Conservation (phyloP, 73 alveolate species). For the Paramecium pentaurelia region DNA sequence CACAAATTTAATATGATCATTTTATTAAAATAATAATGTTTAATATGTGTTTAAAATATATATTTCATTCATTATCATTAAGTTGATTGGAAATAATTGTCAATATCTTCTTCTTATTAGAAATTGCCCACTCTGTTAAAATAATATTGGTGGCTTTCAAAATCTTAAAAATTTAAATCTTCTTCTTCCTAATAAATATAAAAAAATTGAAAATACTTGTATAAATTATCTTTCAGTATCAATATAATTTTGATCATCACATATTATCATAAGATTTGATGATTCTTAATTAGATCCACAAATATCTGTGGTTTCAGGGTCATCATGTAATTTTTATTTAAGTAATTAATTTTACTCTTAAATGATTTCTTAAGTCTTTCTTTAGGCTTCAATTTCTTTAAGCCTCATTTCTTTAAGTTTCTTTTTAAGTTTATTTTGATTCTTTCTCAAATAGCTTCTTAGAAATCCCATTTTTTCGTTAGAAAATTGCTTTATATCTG, state of each 20-base stretch:
- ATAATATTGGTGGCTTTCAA: neutral
- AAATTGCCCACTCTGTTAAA: neutral
- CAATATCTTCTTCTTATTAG: neutral
- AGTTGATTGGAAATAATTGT: neutral
- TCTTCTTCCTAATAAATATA: neutral
- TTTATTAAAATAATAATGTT: neutral
- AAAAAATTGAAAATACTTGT: neutral
- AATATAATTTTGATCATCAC: neutral
- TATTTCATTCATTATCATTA: neutral
- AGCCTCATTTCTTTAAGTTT: neutral
- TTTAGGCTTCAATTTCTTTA: neutral
- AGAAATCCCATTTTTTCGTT: constrained; percentile 36
- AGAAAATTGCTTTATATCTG: neutral
- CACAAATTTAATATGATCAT: neutral
- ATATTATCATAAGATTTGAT: neutral
- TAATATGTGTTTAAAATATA: neutral
- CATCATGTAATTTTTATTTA: neutral
- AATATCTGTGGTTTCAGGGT: neutral
- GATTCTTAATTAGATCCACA: neutral
- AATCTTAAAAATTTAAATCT: neutral
- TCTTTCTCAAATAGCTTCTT: constrained; percentile 31
- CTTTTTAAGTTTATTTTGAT: neutral
- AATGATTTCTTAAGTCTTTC: neutral
- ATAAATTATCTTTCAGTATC: neutral
- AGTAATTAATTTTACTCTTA: neutral